phyloP scores from a whole-genome alignment of 805 yeast genomes.

The Wickerhamomyces bovis region DNA sequence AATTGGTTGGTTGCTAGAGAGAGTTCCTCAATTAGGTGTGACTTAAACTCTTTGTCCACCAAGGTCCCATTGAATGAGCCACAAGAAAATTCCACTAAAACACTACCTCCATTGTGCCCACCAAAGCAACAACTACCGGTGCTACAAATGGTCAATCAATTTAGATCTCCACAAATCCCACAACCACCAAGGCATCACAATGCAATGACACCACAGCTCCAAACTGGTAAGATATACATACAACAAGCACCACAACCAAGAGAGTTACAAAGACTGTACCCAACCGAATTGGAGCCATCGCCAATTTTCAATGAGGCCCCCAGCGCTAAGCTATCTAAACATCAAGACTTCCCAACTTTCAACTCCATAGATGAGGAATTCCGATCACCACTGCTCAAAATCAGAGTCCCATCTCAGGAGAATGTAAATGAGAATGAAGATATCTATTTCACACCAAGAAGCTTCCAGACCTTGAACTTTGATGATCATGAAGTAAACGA shows the following conservation, averaged over 20 bases:
- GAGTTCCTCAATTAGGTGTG: constrained; percentile 16
- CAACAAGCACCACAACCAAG: background rate
- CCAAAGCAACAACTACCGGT: background rate
- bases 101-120: background rate
- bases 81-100: background rate
- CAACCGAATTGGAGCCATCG: background rate
- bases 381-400: constrained; percentile 15
- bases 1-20: constrained; percentile 19
- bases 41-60: constrained; percentile 4
- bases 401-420: constrained; percentile 15
- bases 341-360: constrained; percentile 6
- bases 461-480: constrained; percentile 19
- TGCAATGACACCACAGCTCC: background rate
- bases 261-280: background rate
- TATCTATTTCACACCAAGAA: background rate
- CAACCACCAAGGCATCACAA: background rate
- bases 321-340: background rate
- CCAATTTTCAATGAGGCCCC: background rate
- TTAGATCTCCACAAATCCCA: background rate
- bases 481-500: background rate
- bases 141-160: background rate
- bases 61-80: background rate
- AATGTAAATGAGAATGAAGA: background rate
- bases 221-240: background rate
- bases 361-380: constrained; percentile 19